Evolutionary conservation across 495 filamentous ascomycete species (phyloP), one percentile per base, ranked within the genome.

Genomic region (Penicillium ochrochloron): DNA sequence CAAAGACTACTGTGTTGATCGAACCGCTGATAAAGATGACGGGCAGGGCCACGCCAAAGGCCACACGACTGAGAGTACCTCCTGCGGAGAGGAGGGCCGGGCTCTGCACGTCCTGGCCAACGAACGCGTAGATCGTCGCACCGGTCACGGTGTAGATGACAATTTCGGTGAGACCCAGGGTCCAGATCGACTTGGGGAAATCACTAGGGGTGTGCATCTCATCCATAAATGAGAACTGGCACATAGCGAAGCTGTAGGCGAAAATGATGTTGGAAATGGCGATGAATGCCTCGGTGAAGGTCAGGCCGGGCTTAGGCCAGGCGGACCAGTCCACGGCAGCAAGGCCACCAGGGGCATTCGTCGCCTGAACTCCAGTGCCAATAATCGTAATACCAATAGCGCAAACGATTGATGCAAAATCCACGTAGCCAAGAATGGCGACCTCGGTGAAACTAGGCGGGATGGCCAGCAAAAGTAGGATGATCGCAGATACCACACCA

Each of bases 301-400:
- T 73, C 17, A 73, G 62, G 12, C 66, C 63, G 0, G 66, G 52
- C 48, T 73, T 70, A 0, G 76, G 76, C 76, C 76, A 79, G 0
- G 74, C 75, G 15, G 75, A 78, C 76, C 79, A 82, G 15, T 62
- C 27, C 5, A 78, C 76, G 11, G 72, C 74, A 0, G 73, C 60
- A 21, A 80, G 66, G 12, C 76, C 77, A 54, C 75, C 75, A 0
- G 72, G 66, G 0, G 70, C 62, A 15, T 77, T 76, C 34, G 66
- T 65, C 2, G 78, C 75, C 31, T 80, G 70, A 27, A 88, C 64
- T 23, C 85, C 86, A 0, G 85, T 87, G 11, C 79, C 86, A 65
- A 92, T 83, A 76, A 92, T 90, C 59, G 88, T 86, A 63, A 92
- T 81, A 29, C 86, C 78, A 59, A 92, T 88, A 14, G 91, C 90